Base-by-base conservation (phyloP, 2,329 filamentous ascomycete species). In the Aspergillus uvarum region DNA sequence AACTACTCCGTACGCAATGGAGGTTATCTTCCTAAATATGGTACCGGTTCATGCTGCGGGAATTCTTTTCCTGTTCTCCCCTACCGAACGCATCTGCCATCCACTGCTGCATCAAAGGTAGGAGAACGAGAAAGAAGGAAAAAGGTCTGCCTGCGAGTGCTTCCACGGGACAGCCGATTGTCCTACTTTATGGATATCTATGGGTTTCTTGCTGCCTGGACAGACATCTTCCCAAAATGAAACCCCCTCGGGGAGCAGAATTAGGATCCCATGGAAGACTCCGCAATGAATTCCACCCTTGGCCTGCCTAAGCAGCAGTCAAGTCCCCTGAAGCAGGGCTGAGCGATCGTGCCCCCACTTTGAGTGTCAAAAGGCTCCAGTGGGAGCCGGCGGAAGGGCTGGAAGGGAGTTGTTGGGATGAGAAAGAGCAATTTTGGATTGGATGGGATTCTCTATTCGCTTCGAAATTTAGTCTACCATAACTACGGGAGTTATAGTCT, bases 161-260 rank as follows among this genome's bases (percentile, higher is more conserved):
- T n/a, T 44, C 38, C 38, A 44, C 38, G 38, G 38, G 16, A 44
- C 38, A 5, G 16, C 14, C 38, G 38, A 10, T 19, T 19, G 38
- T 44, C 38, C 38, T 44, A 44, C 38, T 44, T 35, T 44, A n/a
- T 19, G 38, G n/a, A 26, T 48, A 24, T 55, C 53, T 19, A 44
- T 44, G 38, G 38, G 21, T 48, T 55, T 55, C 53, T 32, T 48
- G 53, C 53, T 55, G 53, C 53, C 53, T 55, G 26, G 44, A 47
- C 19, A 31, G 26, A 29, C 26, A 29, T 29, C 26, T 32, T 31
- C 31, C 47, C 42, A 12, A 1, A 50, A 29, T 29, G n/a, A 47
- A 55, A 35, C 53, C 53, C 53, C 53, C 53, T 55, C 44, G 47
- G 47, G 44, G n/a, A 32, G 35, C 16, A 42, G 24, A n/a, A 22